phyloP scores from a whole-genome alignment of 352 stramenopile genomes.

The Globisporangium canariense region DNA sequence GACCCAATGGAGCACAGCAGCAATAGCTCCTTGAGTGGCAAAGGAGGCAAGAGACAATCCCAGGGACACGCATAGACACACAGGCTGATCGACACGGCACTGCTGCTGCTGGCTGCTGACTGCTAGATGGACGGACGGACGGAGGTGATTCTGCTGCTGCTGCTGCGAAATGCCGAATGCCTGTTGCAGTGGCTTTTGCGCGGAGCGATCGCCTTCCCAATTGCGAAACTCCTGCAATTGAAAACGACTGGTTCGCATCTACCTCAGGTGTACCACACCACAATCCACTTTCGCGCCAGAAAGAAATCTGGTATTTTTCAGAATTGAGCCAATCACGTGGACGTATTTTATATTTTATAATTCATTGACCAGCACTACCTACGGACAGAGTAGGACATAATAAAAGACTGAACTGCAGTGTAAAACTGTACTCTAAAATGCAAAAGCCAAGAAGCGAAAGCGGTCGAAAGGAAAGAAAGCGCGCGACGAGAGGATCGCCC shows the following conservation, averaged over 20 bases:
- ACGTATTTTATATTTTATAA: too few relatives aligned
- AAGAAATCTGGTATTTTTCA: too few relatives aligned
- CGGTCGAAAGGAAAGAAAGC: not conserved
- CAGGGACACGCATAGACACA: slow-evolving; percentile 15
- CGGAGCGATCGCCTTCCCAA: not conserved
- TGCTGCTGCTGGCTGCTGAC: not conserved
- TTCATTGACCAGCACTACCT: too few relatives aligned
- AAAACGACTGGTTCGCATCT: slow-evolving; percentile 16
- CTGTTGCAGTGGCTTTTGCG: not conserved
- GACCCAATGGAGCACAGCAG: slow-evolving; percentile 50
- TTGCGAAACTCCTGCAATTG: not conserved
- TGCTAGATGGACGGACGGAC: not conserved
- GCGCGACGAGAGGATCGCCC: not conserved
- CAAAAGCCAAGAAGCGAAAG: not conserved
- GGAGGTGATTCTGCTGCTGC: not conserved
- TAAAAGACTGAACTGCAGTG: too few relatives aligned
- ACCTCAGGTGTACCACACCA: too few relatives aligned
- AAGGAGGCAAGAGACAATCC: slow-evolving; percentile 31
- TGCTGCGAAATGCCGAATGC: slow-evolving; percentile 15
- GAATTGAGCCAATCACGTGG: too few relatives aligned
- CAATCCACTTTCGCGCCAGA: too few relatives aligned
- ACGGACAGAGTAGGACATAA: too few relatives aligned
- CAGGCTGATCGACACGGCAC: not conserved
- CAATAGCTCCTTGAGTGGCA: slow-evolving; percentile 60
- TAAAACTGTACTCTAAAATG: too few relatives aligned